Percentiles rank a stretch among this genome's conserved stretches.
These are phyloP conservation scores for Neurospora tetrasperma DNA, from an alignment of 495 filamentous ascomycete genomes.

Conservation along the genomic window DNA sequence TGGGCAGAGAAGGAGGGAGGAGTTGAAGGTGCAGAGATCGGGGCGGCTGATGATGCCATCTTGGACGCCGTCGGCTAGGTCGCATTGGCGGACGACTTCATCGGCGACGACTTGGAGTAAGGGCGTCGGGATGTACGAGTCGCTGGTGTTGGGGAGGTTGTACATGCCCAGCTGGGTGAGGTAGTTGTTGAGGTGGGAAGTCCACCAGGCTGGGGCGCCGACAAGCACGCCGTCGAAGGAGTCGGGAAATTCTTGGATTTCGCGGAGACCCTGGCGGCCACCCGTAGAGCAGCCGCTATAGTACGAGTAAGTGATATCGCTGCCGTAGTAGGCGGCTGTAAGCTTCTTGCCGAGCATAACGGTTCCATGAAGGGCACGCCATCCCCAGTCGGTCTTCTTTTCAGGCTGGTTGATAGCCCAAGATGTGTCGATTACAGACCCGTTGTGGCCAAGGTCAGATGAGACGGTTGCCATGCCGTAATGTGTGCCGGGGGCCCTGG, in stretches of 20 bases:
- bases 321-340: constrained; percentile 31
- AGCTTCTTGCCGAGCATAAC: constrained; percentile 32
- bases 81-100: constrained; percentile 59
- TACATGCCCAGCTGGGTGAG: constrained; percentile 22
- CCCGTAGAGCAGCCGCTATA: constrained; percentile 47
- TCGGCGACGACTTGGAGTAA: constrained; percentile 42
- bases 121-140: constrained; percentile 40
- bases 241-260: constrained; percentile 39
- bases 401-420: constrained; percentile 40
- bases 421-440: constrained; percentile 24
- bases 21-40: constrained; percentile 44
- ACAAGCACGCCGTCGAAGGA: constrained; percentile 54
- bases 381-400: constrained; percentile 30
- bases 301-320: constrained; percentile 36
- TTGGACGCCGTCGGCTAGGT: constrained; percentile 47
- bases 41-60: constrained; percentile 56
- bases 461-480: constrained; percentile 43
- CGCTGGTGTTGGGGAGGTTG: constrained; percentile 30
- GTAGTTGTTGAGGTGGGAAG: constrained; percentile 39
- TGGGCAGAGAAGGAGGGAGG: constrained; percentile 43
- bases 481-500: constrained; percentile 12
- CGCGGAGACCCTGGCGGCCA: constrained; percentile 44
- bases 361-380: constrained; percentile 40
- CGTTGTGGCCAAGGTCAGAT: constrained; percentile 48
- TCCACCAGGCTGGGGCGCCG: constrained; percentile 33